phyloP scores from a whole-genome alignment of 2,329 filamentous ascomycete genomes.

The Fusarium heterosporum region DNA sequence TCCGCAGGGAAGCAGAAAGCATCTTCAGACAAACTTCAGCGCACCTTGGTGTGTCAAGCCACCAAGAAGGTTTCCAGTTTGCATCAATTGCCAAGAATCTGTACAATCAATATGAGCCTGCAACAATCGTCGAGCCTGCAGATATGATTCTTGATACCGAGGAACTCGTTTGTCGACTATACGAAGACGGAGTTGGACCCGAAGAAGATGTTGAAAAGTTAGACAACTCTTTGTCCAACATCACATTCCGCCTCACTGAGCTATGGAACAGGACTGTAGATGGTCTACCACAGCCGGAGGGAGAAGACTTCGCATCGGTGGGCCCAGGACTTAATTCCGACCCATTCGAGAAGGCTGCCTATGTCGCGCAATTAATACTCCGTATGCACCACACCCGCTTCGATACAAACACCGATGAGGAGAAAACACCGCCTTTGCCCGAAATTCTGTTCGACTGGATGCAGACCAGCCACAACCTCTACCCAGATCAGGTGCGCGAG shows the following conservation, averaged over 20 bases:
- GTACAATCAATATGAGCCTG: constrained; percentile 66
- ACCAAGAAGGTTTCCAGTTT: constrained; percentile 72
- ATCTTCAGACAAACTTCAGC: constrained; percentile 66
- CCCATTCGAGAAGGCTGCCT: constrained; percentile 80
- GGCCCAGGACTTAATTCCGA: constrained; percentile 72
- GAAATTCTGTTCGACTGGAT: constrained; percentile 88
- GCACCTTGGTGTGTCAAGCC: constrained; percentile 55
- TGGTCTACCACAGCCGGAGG: constrained; percentile 60
- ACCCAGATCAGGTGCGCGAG: constrained; percentile 73
- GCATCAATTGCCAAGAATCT: constrained; percentile 78
- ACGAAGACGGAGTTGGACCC: constrained; percentile 69
- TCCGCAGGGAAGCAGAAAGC: constrained; percentile 66
- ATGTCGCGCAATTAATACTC: constrained; percentile 81
- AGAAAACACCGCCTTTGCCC: constrained; percentile 70
- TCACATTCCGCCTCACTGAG: constrained; percentile 63
- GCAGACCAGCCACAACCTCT: constrained; percentile 77
- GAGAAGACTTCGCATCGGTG: constrained; percentile 70
- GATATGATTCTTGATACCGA: constrained; percentile 82
- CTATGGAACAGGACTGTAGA: constrained; percentile 69
- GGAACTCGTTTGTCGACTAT: constrained; percentile 72
- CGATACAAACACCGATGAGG: constrained; percentile 52
- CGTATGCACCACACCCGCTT: constrained; percentile 78
- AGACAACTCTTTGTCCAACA: constrained; percentile 66
- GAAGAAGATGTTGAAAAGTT: constrained; percentile 68
- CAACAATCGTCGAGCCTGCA: constrained; percentile 74